Conservation (phyloP, 192 early-diverging fungal species). For the Entomortierella chlamydospora region DNA sequence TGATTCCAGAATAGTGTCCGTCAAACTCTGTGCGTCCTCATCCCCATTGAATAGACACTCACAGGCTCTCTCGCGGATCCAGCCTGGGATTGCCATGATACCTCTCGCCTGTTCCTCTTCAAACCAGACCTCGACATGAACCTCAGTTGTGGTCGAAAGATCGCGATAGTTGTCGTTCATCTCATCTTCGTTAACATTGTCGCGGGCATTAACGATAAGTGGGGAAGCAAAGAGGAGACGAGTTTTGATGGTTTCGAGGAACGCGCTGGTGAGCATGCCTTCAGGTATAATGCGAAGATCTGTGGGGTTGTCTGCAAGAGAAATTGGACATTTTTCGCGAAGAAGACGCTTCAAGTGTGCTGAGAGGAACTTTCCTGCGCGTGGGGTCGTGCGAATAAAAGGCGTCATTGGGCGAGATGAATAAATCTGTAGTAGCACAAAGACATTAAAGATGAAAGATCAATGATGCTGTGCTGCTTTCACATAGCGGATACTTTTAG, state of each 20-base stretch:
- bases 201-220: conserved; percentile 53
- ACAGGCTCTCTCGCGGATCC: conserved; percentile 84
- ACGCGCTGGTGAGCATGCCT: conserved; percentile 58
- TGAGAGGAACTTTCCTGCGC: conserved; percentile 73
- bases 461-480: no score
- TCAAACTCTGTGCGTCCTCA: conserved; percentile 70
- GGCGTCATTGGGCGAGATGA: conserved; percentile 74
- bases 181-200: conserved; percentile 55
- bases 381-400: conserved; percentile 69
- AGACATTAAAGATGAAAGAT: not conserved
- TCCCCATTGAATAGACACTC: conserved; percentile 88
- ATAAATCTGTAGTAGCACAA: conserved; percentile 65
- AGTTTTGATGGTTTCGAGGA: conserved; percentile 77
- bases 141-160: conserved; percentile 59
- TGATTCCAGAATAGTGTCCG: conserved; percentile 35
- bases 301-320: conserved; percentile 43
- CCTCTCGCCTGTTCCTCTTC: conserved; percentile 55
- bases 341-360: conserved; percentile 70
- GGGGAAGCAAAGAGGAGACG: conserved; percentile 71
- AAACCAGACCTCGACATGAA: conserved; percentile 54
- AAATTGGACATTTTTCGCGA: conserved; percentile 62
- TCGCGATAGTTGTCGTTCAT: conserved; percentile 58
- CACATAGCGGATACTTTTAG: no score
- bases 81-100: conserved; percentile 76
- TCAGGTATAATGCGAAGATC: conserved; percentile 58